Percentiles rank a stretch among this genome's conserved stretches.
Conservation (phyloP, 768 basidiomycete genomes). For the Tulasnella sp. region DNA sequence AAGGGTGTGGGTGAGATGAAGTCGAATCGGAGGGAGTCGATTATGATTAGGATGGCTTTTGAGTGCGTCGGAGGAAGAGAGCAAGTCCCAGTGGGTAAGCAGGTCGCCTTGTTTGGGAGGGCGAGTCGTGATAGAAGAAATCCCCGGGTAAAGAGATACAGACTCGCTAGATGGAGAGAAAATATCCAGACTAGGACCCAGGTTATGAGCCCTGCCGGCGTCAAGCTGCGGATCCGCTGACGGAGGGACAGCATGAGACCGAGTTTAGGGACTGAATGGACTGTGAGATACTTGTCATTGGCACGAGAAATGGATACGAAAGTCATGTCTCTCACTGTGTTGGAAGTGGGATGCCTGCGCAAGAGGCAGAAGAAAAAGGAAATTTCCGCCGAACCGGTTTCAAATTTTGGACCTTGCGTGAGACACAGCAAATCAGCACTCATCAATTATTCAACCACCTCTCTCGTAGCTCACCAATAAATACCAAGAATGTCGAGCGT, state of each 20-base stretch:
- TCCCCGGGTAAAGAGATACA: slow-evolving; percentile 84
- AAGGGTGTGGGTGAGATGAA: slow-evolving; percentile 64
- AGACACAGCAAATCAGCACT: neutral
- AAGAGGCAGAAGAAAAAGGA: too few relatives aligned
- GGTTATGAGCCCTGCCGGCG: neutral
- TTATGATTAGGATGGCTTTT: slow-evolving; percentile 72
- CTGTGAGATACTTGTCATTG: too few relatives aligned
- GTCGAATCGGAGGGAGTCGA: slow-evolving; percentile 90
- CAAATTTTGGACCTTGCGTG: neutral
- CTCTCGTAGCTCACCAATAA: neutral
- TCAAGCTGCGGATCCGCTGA: neutral
- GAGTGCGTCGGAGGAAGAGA: slow-evolving; percentile 54
- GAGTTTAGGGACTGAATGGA: neutral
- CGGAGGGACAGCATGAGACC: neutral
- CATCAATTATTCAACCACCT: neutral
- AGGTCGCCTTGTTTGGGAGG: slow-evolving; percentile 43
- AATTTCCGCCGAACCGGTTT: too few relatives aligned
- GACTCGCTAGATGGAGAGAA: slow-evolving; percentile 59
- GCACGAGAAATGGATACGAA: too few relatives aligned
- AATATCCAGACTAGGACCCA: slow-evolving; percentile 31
- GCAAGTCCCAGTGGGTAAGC: slow-evolving; percentile 28
- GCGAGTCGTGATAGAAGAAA: slow-evolving; percentile 78
- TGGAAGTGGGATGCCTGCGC: too few relatives aligned
- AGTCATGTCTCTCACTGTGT: too few relatives aligned
- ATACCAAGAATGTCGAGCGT: neutral